phyloP scores from a whole-genome alignment of 768 basidiomycete species.

The Panaeolus papilionaceus region DNA sequence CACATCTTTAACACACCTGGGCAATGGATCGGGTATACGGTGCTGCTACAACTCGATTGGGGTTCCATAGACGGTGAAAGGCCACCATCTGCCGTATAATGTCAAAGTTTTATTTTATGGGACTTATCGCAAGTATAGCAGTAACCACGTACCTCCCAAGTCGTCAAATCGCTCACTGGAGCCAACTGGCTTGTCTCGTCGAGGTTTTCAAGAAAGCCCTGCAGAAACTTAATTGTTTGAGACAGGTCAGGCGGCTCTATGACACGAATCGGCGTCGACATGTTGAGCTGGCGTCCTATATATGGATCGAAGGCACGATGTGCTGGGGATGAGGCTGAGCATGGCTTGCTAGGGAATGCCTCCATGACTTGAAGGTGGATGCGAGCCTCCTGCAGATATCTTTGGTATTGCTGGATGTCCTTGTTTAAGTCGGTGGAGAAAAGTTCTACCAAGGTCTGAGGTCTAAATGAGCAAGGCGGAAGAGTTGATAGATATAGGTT shows the following conservation, averaged over 20 bases:
- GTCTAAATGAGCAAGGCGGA: neutral
- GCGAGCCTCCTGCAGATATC: slow-evolving; percentile 46
- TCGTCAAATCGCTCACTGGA: slow-evolving; percentile 47
- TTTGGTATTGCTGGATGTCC: slow-evolving; percentile 41
- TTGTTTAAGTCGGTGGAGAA: slow-evolving; percentile 49
- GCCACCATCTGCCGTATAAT: slow-evolving; percentile 47
- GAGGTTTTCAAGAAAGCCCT: slow-evolving; percentile 59
- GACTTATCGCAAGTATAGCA: neutral
- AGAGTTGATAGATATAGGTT: neutral
- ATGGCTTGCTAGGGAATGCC: slow-evolving; percentile 42
- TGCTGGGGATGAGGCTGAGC: slow-evolving; percentile 51
- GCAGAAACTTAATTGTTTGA: slow-evolving; percentile 57
- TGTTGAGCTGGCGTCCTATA: slow-evolving; percentile 69
- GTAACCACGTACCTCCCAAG: slow-evolving; percentile 63
- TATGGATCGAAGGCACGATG: slow-evolving; percentile 67
- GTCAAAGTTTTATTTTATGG: neutral
- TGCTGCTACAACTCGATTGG: slow-evolving; percentile 43
- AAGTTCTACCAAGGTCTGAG: slow-evolving; percentile 56
- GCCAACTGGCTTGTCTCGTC: slow-evolving; percentile 57
- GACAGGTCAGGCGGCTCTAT: slow-evolving; percentile 55
- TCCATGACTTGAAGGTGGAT: slow-evolving; percentile 48
- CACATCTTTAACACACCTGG: slow-evolving; percentile 51
- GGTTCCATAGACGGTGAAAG: slow-evolving; percentile 54
- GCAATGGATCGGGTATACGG: slow-evolving; percentile 69
- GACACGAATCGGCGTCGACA: slow-evolving; percentile 71